Base-by-base conservation (phyloP, 768 basidiomycete species). In the Russula vinacea region DNA sequence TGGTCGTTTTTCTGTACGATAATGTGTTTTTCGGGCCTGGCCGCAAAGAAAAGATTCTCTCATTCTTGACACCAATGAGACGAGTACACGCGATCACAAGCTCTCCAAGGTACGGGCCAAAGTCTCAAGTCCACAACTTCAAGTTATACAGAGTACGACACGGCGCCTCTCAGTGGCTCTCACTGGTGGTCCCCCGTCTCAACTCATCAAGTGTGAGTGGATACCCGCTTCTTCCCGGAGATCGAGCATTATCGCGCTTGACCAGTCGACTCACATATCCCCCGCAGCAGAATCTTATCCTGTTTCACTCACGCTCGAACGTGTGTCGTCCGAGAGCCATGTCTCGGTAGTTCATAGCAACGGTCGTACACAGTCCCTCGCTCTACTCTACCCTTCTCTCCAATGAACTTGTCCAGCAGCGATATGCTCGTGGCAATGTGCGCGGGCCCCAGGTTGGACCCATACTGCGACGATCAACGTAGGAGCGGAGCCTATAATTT, bases 301-400 rank as follows among this genome's bases (percentile, higher is more conserved):
- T 3, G 1, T 44, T 1, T 52, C 63, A 35, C 63, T 64, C 37
- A 13, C 1, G 7, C 9, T 59, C 26, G 32, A 2, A 19, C 53
- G 26, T 26, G 0, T 24, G 3, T 55, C 58, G 37, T 1, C 19
- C 26, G 37, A 24, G 14, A 58, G 19, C 32, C 62, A n/a, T 37
- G 62, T 68, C 13, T 63, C 65, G 4, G 62, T 64, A 24, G 9
- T 53, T 26, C 51, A n/a, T 16, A 19, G 19, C 32, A 42, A 9
- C 33, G 50, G 54, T 29, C 62, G 45, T 39, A 61, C 62, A 14
- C 68, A 65, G 9, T 64, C 68, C 68, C n/a, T n/a, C n/a, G n/a
- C n/a, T n/a, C 67, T 24, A 47, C 60, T 19, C 24, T 68, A 17
- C 54, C 52, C 29, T 49, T 68, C 44, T 58, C 68, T 19, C 33